Percentiles rank a stretch among this genome's conserved stretches.
Evolutionary conservation across 495 filamentous ascomycete genomes (phyloP).

Genomic region (Podospora didyma): DNA sequence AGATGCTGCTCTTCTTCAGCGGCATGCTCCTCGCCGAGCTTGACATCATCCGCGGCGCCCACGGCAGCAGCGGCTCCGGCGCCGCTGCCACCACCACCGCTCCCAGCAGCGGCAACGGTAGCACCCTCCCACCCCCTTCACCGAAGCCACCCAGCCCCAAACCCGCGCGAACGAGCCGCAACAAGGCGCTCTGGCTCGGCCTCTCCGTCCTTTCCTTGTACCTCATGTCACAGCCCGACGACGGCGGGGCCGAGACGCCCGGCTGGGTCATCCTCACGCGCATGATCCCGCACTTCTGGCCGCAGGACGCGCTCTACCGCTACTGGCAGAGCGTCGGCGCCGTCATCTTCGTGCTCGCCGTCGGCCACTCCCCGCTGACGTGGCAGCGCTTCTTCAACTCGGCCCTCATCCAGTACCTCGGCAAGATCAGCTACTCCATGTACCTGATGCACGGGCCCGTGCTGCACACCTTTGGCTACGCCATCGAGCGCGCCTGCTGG

Average conservation of each 20-base stretch:
- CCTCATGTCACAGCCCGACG: conserved; percentile 41
- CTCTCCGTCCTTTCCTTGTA: conserved; percentile 32
- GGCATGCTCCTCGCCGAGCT: conserved; percentile 40
- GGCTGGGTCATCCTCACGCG: conserved; percentile 38
- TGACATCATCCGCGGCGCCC: conserved; percentile 29
- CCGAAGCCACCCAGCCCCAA: too few relatives aligned
- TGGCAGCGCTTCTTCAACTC: conserved; percentile 37
- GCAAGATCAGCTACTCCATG: conserved; percentile 47
- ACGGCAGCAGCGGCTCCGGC: conserved; percentile 7
- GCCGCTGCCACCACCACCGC: conserved; percentile 9
- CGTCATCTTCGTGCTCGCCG: conserved; percentile 35
- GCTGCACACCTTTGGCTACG: conserved; percentile 40
- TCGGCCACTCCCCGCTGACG: conserved; percentile 22
- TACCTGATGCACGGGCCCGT: conserved; percentile 53
- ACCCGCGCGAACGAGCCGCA: too few relatives aligned
- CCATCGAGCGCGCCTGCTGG: conserved; percentile 32
- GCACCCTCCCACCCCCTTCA: conserved; percentile 4
- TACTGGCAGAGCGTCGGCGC: conserved; percentile 41
- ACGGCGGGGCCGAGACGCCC: conserved; percentile 29
- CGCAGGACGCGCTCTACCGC: conserved; percentile 34
- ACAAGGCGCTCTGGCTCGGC: conserved; percentile 8
- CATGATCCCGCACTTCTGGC: conserved; percentile 37
- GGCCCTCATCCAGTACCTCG: conserved; percentile 40
- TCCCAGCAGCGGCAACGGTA: background rate
- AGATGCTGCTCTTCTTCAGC: conserved; percentile 38